These are phyloP conservation scores for Gymnopilus junonius DNA, from an alignment of 768 basidiomycete genomes.

Conservation along the genomic window DNA sequence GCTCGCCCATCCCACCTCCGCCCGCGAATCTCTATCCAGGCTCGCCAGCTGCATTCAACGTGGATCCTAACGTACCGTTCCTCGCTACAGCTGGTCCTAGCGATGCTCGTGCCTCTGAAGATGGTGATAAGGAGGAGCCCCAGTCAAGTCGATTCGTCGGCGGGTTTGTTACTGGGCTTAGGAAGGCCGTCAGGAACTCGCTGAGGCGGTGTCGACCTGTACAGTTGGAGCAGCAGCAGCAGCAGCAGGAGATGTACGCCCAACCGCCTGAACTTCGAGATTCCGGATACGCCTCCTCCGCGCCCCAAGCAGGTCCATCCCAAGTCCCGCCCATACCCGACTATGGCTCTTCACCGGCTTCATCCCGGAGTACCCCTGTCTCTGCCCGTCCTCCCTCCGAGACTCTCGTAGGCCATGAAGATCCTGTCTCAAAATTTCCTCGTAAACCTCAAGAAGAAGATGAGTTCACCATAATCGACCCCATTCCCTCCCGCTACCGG, in stretches of 20 bases:
- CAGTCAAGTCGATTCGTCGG: constrained; percentile 23
- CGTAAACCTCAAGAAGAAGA: constrained; percentile 9
- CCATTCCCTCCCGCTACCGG: no score
- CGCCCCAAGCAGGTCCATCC: background rate
- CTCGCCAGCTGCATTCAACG: constrained; percentile 20
- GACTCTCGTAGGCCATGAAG: constrained; percentile 25
- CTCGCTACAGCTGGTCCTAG: constrained; percentile 22
- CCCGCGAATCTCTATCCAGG: constrained; percentile 24
- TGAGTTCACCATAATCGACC: background rate
- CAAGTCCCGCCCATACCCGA: constrained; percentile 10
- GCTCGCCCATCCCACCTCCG: constrained; percentile 24
- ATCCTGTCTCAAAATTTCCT: no score
- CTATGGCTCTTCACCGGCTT: background rate
- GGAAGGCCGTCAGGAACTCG: constrained; percentile 30
- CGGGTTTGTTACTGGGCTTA: constrained; percentile 37
- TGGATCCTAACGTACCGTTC: constrained; percentile 27
- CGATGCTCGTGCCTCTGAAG: constrained; percentile 6
- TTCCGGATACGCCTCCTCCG: constrained; percentile 21
- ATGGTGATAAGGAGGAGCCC: constrained; percentile 5
- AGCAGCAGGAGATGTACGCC: background rate
- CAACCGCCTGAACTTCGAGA: constrained; percentile 14
- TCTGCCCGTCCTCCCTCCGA: constrained; percentile 13
- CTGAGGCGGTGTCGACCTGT: constrained; percentile 9
- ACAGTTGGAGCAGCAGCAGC: background rate
- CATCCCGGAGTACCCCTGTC: background rate